A percentile compares a stretch with the other conserved stretches of the same genome.
These are phyloP conservation scores for Pseudogymnoascus sp. DNA, from an alignment of 2,329 filamentous ascomycete genomes.

Conservation along the genomic window DNA sequence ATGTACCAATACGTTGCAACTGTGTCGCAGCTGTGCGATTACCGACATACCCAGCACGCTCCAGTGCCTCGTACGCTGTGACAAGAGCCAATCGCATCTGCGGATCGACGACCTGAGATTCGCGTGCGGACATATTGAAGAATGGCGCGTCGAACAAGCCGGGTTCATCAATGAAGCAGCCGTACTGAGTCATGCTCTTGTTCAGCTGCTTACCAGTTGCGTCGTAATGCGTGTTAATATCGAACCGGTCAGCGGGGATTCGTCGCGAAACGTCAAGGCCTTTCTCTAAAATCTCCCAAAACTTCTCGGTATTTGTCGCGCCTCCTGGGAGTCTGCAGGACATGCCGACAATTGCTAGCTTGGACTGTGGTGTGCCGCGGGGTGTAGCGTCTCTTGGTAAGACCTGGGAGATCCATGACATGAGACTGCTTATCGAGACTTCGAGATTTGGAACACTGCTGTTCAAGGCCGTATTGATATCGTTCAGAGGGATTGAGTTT, in stretches of 20 bases:
- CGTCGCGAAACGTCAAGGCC: conserved; percentile 63
- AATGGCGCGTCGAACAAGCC: conserved; percentile 69
- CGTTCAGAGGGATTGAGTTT: neutral
- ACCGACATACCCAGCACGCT: conserved; percentile 63
- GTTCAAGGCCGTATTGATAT: neutral
- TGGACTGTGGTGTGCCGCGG: conserved; percentile 40
- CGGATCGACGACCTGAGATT: conserved; percentile 69
- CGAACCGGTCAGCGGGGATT: conserved; percentile 58
- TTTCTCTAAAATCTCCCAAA: conserved; percentile 34
- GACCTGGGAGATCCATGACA: neutral
- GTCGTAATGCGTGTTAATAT: conserved; percentile 60
- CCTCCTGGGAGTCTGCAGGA: conserved; percentile 27
- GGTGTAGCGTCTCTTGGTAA: neutral
- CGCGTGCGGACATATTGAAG: conserved; percentile 76
- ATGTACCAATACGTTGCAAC: conserved; percentile 34
- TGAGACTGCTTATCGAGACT: neutral
- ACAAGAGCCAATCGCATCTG: conserved; percentile 67
- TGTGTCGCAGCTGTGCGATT: neutral
- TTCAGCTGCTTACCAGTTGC: conserved; percentile 62
- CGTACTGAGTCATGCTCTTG: conserved; percentile 64
- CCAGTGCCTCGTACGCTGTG: conserved; percentile 69
- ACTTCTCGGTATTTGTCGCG: conserved; percentile 32
- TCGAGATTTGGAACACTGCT: neutral
- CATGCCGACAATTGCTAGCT: conserved; percentile 36
- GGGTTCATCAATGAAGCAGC: conserved; percentile 64